These are phyloP conservation scores for Penicillium desertorum DNA, from an alignment of 495 filamentous ascomycete species.

Conservation along the genomic window DNA sequence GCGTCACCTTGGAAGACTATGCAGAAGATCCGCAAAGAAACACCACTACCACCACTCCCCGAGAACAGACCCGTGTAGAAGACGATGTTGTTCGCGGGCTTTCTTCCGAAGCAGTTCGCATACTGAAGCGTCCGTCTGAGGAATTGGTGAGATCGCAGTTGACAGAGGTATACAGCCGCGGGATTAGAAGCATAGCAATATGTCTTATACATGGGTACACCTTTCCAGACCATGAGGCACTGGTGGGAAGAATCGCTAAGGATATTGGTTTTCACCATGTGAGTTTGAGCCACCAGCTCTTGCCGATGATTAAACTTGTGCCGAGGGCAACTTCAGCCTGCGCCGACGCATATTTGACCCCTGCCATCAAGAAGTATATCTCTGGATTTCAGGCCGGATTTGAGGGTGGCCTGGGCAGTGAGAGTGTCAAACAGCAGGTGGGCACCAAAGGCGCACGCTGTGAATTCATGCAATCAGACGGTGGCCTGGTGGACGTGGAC, in stretches of 20 bases:
- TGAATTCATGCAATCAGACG: constrained; percentile 54
- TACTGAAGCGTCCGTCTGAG: constrained; percentile 32
- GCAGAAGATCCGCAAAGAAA: constrained; percentile 31
- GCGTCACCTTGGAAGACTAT: constrained; percentile 74
- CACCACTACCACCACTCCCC: constrained; percentile 12
- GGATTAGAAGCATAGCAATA: constrained; percentile 46
- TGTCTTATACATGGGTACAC: constrained; percentile 50
- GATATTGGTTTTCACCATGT: constrained; percentile 50
- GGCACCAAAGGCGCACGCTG: constrained; percentile 47
- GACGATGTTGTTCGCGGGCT: constrained; percentile 24
- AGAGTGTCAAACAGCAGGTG: constrained; percentile 25
- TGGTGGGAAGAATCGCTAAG: constrained; percentile 26
- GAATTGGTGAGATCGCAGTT: constrained; percentile 32
- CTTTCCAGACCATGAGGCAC: constrained; percentile 44
- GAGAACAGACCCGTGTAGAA: constrained; percentile 3
- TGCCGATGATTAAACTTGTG: constrained; percentile 74
- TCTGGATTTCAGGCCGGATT: constrained; percentile 74
- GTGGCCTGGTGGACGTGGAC: constrained; percentile 47
- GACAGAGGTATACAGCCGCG: constrained; percentile 34
- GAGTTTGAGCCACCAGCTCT: constrained; percentile 52
- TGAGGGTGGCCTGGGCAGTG: constrained; percentile 28
- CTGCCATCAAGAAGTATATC: constrained; percentile 87
- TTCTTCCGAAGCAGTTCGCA: constrained; percentile 43
- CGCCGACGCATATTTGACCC: constrained; percentile 90
- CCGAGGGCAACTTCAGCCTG: constrained; percentile 82